Evolutionary conservation across 176 grass and related monocot species (phyloP).

Genomic region (Oryza meridionalis): DNA sequence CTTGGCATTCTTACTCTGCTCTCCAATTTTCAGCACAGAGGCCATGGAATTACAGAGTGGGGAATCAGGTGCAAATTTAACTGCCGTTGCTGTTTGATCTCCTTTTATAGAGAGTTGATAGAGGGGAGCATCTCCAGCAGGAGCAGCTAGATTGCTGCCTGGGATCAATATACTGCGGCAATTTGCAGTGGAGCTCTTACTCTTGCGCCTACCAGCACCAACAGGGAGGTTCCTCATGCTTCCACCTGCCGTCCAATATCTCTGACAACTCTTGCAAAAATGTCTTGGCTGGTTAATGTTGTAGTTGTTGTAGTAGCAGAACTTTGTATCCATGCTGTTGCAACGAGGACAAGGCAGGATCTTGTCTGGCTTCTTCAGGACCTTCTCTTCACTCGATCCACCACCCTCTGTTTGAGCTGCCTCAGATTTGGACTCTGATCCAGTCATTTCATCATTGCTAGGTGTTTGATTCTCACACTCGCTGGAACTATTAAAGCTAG

Average conservation of each 20-base stretch:
- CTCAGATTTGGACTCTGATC: conserved; percentile 49
- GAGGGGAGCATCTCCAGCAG: conserved; percentile 27
- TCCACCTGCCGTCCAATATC: conserved; percentile 98
- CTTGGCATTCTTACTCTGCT: conserved; percentile 38
- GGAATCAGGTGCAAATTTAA: conserved; percentile 52
- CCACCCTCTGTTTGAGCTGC: conserved; percentile 15
- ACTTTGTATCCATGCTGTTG: conserved; percentile 78
- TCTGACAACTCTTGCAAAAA: conserved; percentile 95
- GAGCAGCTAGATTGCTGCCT: conserved; percentile 36
- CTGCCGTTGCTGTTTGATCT: conserved; percentile 45
- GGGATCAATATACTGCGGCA: conserved; percentile 51
- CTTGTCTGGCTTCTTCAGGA: conserved; percentile 84
- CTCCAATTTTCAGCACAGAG: conserved; percentile 42
- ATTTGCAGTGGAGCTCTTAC: conserved; percentile 64
- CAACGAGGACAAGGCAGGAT: conserved; percentile 76
- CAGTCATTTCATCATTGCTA: conserved; percentile 33
- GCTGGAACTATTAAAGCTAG: conserved; percentile 48
- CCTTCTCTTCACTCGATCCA: conserved; percentile 36
- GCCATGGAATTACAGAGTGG: conserved; percentile 40
- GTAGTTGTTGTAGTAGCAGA: conserved; percentile 87
- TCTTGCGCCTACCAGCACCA: conserved; percentile 87
- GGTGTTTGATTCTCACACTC: conserved; percentile 36
- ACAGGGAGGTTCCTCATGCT: conserved; percentile 94
- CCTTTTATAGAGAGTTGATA: conserved; percentile 36
- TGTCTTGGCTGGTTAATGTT: conserved; percentile 86